A percentile compares a stretch with the other conserved stretches of the same genome.
phyloP scores from a whole-genome alignment of 2,329 filamentous ascomycete species.

The Teratosphaeria epicoccoides region DNA sequence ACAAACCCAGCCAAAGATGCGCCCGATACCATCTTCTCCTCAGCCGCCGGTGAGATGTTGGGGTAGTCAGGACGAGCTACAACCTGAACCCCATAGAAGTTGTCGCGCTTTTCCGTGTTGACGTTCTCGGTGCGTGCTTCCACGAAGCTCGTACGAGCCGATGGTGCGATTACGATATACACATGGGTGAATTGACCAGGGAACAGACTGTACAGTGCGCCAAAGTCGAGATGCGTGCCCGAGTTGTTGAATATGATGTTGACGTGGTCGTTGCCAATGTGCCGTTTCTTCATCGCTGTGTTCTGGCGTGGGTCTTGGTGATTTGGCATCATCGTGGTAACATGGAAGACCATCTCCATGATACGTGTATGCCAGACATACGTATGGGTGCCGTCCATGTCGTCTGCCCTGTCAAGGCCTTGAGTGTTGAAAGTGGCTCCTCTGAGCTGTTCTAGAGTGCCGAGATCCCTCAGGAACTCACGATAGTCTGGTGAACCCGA shows the following conservation, averaged over 20 bases:
- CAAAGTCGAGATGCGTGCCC: conserved; percentile 71
- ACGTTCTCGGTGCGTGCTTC: conserved; percentile 45
- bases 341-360: conserved; percentile 90
- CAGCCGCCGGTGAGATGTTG: conserved; percentile 78
- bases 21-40: conserved; percentile 79
- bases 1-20: conserved; percentile 76
- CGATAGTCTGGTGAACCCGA: conserved; percentile 81
- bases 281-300: conserved; percentile 64
- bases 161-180: conserved; percentile 89
- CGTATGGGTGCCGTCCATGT: conserved; percentile 75
- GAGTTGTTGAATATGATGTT: conserved; percentile 98
- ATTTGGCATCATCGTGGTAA: conserved; percentile 96
- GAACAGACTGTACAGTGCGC: conserved; percentile 53
- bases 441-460: conserved; percentile 69
- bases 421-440: conserved; percentile 86
- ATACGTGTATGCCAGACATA: conserved; percentile 93
- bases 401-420: conserved; percentile 67
- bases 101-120: conserved; percentile 31
- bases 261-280: conserved; percentile 95
- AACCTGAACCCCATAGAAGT: conserved; percentile 81
- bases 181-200: conserved; percentile 94
- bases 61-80: conserved; percentile 84
- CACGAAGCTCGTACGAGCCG: conserved; percentile 66
- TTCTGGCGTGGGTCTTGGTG: conserved; percentile 59
- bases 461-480: conserved; percentile 70